A percentile compares a stretch with the other conserved stretches of the same genome.
These are phyloP conservation scores for Annulohypoxylon nitens DNA, from an alignment of 495 filamentous ascomycete species.

Conservation along the genomic window DNA sequence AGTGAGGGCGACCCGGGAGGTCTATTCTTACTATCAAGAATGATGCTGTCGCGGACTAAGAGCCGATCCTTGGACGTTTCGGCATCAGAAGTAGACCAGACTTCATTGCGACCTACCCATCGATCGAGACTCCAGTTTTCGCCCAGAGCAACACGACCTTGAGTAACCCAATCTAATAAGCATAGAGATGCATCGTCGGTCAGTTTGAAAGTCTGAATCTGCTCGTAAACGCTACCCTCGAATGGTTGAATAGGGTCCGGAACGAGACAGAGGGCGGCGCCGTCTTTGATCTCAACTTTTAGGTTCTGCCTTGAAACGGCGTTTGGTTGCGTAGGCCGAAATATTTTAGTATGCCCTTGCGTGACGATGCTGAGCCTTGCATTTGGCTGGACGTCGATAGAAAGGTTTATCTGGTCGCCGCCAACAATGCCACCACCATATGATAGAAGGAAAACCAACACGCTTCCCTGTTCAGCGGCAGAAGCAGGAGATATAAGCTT, in stretches of 20 bases:
- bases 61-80: constrained; percentile 64
- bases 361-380: constrained; percentile 87
- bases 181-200: constrained; percentile 73
- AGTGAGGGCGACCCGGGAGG: constrained; percentile 52
- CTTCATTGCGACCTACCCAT: constrained; percentile 88
- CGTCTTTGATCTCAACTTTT: constrained; percentile 69
- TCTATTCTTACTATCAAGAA: constrained; percentile 71
- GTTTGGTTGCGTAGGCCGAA: constrained; percentile 73
- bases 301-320: constrained; percentile 77
- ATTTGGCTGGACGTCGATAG: constrained; percentile 70
- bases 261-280: constrained; percentile 84
- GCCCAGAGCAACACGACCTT: constrained; percentile 86
- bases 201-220: constrained; percentile 81
- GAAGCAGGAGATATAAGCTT: constrained; percentile 84
- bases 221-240: constrained; percentile 80
- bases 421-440: constrained; percentile 95
- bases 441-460: constrained; percentile 86
- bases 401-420: constrained; percentile 82
- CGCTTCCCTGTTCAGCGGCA: constrained; percentile 67
- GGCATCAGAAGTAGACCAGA: constrained; percentile 67
- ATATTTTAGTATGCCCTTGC: constrained; percentile 96
- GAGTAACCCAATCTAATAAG: constrained; percentile 91
- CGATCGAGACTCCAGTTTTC: constrained; percentile 86
- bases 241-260: constrained; percentile 96
- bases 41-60: constrained; percentile 83